Conservation (phyloP, 2,329 filamentous ascomycete species). For the Talaromyces sp. region DNA sequence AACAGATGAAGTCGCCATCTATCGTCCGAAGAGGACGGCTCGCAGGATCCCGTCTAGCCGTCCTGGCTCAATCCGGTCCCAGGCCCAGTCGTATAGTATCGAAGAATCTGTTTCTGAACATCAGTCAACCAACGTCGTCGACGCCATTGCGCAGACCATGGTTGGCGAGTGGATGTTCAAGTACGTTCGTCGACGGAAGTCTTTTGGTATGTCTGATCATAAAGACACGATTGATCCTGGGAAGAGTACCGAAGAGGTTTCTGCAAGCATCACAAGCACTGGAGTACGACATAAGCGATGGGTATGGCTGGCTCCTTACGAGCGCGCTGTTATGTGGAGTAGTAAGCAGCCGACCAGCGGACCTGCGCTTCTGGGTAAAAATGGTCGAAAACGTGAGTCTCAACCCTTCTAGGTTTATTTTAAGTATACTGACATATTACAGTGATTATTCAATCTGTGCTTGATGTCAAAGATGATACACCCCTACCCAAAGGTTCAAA, state of each 20-base stretch:
- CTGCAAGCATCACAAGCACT: slow-evolving; percentile 64
- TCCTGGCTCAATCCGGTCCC: slow-evolving; percentile 27
- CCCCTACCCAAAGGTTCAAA: slow-evolving; percentile 69
- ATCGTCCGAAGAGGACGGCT: slow-evolving; percentile 35
- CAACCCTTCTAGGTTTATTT: neutral
- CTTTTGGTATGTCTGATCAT: slow-evolving; percentile 69
- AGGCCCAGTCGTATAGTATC: slow-evolving; percentile 33
- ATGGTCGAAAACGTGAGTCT: slow-evolving; percentile 84
- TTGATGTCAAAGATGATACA: slow-evolving; percentile 95
- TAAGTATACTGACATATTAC: neutral
- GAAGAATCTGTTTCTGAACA: slow-evolving; percentile 56
- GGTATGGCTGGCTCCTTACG: slow-evolving; percentile 98
- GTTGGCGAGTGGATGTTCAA: slow-evolving; percentile 71
- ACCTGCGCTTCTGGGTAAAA: slow-evolving; percentile 86
- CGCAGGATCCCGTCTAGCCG: slow-evolving; percentile 28
- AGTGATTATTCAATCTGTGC: slow-evolving; percentile 94
- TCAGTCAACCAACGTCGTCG: slow-evolving; percentile 78
- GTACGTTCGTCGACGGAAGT: slow-evolving; percentile 64
- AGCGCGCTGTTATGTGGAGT: slow-evolving; percentile 95
- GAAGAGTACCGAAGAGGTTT: slow-evolving; percentile 65
- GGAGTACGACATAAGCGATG: slow-evolving; percentile 84
- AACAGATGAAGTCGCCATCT: slow-evolving; percentile 65
- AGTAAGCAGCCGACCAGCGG: slow-evolving; percentile 92
- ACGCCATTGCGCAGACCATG: slow-evolving; percentile 97
- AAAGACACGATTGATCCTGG: slow-evolving; percentile 49